These are phyloP conservation scores for Tuber brumale DNA, from an alignment of 495 filamentous ascomycete genomes.

Conservation along the genomic window DNA sequence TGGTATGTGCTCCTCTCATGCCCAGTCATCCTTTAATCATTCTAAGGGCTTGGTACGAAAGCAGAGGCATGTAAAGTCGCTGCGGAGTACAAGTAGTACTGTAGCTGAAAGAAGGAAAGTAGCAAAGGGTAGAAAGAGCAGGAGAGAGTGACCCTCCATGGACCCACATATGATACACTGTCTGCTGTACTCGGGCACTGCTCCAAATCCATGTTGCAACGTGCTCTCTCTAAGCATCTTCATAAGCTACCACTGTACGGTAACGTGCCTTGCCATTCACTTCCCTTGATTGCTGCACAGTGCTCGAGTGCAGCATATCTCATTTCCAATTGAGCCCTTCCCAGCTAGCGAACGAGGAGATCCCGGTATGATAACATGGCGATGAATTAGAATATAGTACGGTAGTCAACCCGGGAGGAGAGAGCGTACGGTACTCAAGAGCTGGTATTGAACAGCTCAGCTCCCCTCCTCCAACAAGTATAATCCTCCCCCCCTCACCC, in stretches of 20 bases:
- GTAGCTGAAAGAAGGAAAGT: not conserved
- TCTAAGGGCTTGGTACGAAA: too few relatives aligned
- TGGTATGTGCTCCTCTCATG: too few relatives aligned
- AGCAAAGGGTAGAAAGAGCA: too few relatives aligned
- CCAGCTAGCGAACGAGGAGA: not conserved
- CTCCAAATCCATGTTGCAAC: not conserved
- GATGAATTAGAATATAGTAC: not conserved
- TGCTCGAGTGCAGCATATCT: not conserved
- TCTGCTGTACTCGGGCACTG: too few relatives aligned
- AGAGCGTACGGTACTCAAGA: too few relatives aligned
- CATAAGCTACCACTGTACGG: not conserved
- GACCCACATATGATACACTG: not conserved
- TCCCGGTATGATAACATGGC: not conserved
- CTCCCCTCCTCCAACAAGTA: not conserved
- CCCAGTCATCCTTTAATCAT: too few relatives aligned
- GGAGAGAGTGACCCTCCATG: not conserved
- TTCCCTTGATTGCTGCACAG: not conserved
- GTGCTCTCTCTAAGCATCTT: not conserved
- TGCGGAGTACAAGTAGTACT: not conserved
- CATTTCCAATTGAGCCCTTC: not conserved
- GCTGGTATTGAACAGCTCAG: not conserved
- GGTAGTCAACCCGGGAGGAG: not conserved
- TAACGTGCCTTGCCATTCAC: not conserved
- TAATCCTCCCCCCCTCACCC: not conserved
- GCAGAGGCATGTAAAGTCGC: not conserved